Evolutionary conservation across 176 grass and related monocot species (phyloP).

Genomic region (Triticum timopheevii): DNA sequence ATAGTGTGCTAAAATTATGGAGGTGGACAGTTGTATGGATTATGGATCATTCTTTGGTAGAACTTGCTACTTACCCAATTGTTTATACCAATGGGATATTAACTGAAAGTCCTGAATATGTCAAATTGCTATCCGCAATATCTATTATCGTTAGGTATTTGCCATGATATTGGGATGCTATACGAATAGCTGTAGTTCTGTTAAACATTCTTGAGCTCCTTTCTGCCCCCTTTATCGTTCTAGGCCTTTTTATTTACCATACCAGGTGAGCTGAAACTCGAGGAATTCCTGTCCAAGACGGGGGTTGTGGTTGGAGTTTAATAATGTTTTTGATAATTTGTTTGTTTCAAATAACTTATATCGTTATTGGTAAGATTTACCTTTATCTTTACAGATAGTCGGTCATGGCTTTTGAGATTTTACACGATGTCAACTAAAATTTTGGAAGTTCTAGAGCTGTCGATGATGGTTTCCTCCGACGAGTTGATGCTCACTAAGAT

Average conservation of each 20-base stretch:
- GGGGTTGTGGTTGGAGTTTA: not conserved
- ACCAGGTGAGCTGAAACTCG: not conserved
- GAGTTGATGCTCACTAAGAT: not conserved
- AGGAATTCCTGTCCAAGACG: not conserved
- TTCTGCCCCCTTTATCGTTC: not conserved
- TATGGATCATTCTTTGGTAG: not conserved
- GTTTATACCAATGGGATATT: not conserved
- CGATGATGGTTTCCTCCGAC: not conserved
- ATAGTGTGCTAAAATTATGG: not conserved
- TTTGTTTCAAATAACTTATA: conserved; percentile 8
- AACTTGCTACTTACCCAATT: not conserved
- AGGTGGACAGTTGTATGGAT: not conserved
- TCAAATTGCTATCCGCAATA: not conserved
- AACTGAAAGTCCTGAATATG: not conserved
- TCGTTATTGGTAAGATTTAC: not conserved
- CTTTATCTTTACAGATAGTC: not conserved
- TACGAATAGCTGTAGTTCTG: not conserved
- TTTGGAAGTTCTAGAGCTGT: not conserved
- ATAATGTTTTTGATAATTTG: not conserved
- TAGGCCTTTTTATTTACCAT: not conserved
- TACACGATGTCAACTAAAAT: not conserved
- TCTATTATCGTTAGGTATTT: too few relatives aligned
- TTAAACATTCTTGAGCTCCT: not conserved
- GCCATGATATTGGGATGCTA: not conserved
- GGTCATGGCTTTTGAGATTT: not conserved